phyloP scores from a whole-genome alignment of 352 stramenopile species.

The Pythium inflatum region DNA sequence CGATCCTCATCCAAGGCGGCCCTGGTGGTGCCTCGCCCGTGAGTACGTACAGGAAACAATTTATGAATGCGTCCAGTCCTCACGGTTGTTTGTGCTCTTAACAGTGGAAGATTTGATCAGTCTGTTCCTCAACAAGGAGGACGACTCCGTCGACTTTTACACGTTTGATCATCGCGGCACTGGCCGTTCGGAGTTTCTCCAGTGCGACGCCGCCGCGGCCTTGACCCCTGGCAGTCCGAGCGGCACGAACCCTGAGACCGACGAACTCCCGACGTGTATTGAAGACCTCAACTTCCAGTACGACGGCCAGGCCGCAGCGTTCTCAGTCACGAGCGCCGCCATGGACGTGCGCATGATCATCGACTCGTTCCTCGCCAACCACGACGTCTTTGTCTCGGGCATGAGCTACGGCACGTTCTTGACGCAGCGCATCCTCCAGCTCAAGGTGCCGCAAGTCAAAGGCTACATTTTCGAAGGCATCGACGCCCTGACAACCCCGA shows the following conservation, averaged over 20 bases:
- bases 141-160: conserved; percentile 34
- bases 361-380: conserved; percentile 22
- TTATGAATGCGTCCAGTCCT: no score
- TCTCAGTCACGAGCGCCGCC: conserved; percentile 29
- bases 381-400: conserved; percentile 28
- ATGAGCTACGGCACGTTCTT: conserved; percentile 44
- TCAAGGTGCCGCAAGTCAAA: conserved; percentile 25
- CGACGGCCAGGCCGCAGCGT: conserved; percentile 23
- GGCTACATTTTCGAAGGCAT: conserved; percentile 42
- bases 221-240: conserved; percentile 24
- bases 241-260: conserved; percentile 14
- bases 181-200: conserved; percentile 34
- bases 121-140: conserved; percentile 7
- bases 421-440: conserved; percentile 33
- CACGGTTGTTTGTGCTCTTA: neutral
- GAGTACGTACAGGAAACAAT: conserved; percentile 33
- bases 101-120: conserved; percentile 18
- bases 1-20: conserved; percentile 22
- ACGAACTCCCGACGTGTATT: conserved; percentile 32
- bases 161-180: conserved; percentile 43
- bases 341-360: conserved; percentile 35
- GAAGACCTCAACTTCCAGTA: conserved; percentile 35
- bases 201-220: conserved; percentile 35
- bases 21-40: conserved; percentile 9
- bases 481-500: conserved; percentile 10